Evolutionary conservation across 192 early-diverging fungal genomes (phyloP).

Genomic region (Diversispora eburnea): DNA sequence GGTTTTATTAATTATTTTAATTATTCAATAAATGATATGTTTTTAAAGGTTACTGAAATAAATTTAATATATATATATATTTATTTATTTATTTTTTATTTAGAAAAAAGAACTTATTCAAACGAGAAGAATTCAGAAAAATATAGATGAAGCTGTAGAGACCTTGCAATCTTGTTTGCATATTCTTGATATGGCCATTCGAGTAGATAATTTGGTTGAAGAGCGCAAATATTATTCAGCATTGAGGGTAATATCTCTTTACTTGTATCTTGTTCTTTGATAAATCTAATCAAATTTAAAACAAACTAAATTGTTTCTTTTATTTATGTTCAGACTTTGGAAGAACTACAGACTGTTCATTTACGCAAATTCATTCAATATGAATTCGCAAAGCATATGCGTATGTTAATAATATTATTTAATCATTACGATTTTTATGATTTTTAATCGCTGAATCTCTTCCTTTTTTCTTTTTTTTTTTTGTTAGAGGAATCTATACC

Average conservation of each 20-base stretch:
- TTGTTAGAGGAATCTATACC: conserved; percentile 76
- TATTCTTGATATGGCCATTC: conserved; percentile 84
- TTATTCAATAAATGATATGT: neutral
- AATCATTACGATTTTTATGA: neutral
- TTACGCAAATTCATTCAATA: conserved; percentile 73
- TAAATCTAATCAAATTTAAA: neutral
- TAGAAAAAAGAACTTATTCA: conserved; percentile 81
- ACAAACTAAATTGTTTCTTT: too few relatives aligned
- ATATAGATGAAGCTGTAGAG: conserved; percentile 83
- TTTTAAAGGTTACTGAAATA: neutral
- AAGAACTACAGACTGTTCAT: conserved; percentile 73
- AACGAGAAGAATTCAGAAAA: conserved; percentile 73
- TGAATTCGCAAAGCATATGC: conserved; percentile 78
- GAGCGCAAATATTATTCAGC: conserved; percentile 87
- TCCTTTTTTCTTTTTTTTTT: conserved; percentile 21
- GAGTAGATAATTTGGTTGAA: conserved; percentile 75
- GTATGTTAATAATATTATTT: conserved; percentile 40
- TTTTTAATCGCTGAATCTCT: neutral
- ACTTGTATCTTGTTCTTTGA: neutral
- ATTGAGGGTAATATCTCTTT: conserved; percentile 59
- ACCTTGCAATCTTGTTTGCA: conserved; percentile 75
- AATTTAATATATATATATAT: neutral
- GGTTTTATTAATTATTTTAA: neutral
- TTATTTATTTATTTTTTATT: too few relatives aligned
- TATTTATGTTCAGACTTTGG: conserved; percentile 63